These are phyloP conservation scores for Xylaria multiplex DNA, from an alignment of 2,329 filamentous ascomycete genomes.

Conservation along the genomic window DNA sequence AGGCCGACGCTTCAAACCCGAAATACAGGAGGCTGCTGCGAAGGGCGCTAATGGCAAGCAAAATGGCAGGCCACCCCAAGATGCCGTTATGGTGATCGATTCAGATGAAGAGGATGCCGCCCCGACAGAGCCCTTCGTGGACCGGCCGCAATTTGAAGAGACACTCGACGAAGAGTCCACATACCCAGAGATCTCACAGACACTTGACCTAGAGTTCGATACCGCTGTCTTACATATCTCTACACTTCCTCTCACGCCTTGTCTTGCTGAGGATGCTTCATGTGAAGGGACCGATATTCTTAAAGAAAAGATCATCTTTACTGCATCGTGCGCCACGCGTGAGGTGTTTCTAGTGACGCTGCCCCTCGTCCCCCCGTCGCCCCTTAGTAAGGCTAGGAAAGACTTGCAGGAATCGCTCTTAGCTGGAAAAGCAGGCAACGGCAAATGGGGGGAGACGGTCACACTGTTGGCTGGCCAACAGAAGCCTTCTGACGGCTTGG, in stretches of 20 bases:
- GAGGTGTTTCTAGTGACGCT: constrained; percentile 68
- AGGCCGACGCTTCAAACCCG: constrained; percentile 66
- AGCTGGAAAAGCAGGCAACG: constrained; percentile 65
- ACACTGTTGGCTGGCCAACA: constrained; percentile 64
- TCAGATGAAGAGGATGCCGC: constrained; percentile 66
- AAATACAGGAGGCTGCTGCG: constrained; percentile 48
- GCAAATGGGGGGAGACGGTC: constrained; percentile 71
- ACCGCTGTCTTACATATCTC: constrained; percentile 66
- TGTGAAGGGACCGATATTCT: constrained; percentile 60
- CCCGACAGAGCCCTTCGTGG: constrained; percentile 52
- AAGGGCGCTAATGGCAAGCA: constrained; percentile 55
- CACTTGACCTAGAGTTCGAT: constrained; percentile 68
- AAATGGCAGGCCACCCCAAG: constrained; percentile 60
- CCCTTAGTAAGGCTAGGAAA: constrained; percentile 65
- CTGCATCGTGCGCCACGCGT: constrained; percentile 67
- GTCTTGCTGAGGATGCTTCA: constrained; percentile 60
- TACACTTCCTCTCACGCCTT: constrained; percentile 62
- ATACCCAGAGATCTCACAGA: constrained; percentile 67
- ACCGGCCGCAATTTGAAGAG: constrained; percentile 69
- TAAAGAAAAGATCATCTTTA: constrained; percentile 68
- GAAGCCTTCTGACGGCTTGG: constrained; percentile 63
- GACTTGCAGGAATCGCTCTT: constrained; percentile 63
- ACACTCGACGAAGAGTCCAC: constrained; percentile 58
- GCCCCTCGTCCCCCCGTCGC: constrained; percentile 70
- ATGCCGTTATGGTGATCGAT: constrained; percentile 70